Evolutionary conservation across 2,329 filamentous ascomycete genomes (phyloP).

Genomic region (Pezizomycotina sp.): DNA sequence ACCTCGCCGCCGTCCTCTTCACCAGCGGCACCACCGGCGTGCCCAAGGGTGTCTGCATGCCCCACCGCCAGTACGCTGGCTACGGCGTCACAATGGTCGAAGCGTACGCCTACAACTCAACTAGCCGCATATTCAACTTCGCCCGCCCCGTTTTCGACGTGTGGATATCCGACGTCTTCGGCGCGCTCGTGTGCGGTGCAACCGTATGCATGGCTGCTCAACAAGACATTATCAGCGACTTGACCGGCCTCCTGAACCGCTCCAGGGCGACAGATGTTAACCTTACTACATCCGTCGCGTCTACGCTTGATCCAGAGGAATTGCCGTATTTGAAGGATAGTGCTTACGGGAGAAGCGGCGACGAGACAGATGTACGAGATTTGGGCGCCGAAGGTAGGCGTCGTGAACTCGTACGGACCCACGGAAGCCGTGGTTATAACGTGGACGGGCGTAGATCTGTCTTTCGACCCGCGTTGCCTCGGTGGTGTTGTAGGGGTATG

Average conservation of each 20-base stretch:
- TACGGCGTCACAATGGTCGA: conserved; percentile 25
- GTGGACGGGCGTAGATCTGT: conserved; percentile 1
- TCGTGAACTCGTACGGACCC: conserved; percentile 30
- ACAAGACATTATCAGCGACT: conserved; percentile 34
- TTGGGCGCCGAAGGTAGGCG: conserved; percentile 3
- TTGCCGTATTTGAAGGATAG: conserved; percentile 32
- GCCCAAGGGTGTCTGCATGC: conserved; percentile 29
- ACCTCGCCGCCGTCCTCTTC: conserved; percentile 29
- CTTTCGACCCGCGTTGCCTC: neutral
- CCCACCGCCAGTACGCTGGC: conserved; percentile 27
- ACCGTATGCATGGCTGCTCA: conserved; percentile 35
- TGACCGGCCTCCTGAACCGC: conserved; percentile 24
- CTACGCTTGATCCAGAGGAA: conserved; percentile 30
- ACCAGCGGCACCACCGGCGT: conserved; percentile 28
- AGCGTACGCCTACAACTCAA: conserved; percentile 22
- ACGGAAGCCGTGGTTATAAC: conserved; percentile 23
- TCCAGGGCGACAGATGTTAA: conserved; percentile 32
- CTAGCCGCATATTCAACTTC: conserved; percentile 29
- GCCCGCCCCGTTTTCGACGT: conserved; percentile 34
- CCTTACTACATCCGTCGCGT: conserved; percentile 33
- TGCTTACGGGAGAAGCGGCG: conserved; percentile 2
- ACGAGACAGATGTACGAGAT: conserved; percentile 4
- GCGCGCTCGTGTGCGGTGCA: conserved; percentile 31
- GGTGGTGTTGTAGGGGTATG: conserved; percentile 7
- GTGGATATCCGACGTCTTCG: conserved; percentile 30